Evolutionary conservation across 176 grass and related monocot species (phyloP).

Genomic region (Tuctoria greenei): DNA sequence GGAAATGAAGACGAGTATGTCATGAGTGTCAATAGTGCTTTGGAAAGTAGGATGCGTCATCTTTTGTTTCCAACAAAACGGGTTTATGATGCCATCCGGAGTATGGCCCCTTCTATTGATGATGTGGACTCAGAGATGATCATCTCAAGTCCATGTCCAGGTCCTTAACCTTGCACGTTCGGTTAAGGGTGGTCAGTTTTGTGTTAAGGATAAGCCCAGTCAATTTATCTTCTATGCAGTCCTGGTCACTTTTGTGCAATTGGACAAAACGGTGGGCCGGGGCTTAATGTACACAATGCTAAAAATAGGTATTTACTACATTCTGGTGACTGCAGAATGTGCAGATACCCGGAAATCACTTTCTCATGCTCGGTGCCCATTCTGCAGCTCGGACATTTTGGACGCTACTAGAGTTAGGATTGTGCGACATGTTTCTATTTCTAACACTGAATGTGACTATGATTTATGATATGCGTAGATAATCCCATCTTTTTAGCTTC

Average conservation of each 20-base stretch:
- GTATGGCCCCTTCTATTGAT: background rate
- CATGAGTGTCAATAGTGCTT: background rate
- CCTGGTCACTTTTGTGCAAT: background rate
- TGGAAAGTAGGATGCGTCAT: background rate
- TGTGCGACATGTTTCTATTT: background rate
- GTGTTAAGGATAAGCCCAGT: background rate
- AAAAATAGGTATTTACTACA: constrained; percentile 12
- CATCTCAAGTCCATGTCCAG: background rate
- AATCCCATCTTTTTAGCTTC: background rate
- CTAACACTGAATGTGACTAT: background rate
- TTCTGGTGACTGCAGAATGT: background rate
- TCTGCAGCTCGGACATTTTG: background rate
- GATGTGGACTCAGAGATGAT: background rate
- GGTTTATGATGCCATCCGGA: background rate
- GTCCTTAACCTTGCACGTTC: no score
- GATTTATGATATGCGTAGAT: background rate
- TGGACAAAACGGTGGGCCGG: background rate
- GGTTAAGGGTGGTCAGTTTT: background rate
- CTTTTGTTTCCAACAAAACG: background rate
- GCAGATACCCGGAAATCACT: background rate
- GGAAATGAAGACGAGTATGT: background rate
- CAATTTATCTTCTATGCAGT: background rate
- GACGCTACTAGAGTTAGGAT: background rate
- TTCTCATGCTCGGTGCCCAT: background rate
- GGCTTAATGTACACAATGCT: background rate